Percentiles rank a stretch among this genome's conserved stretches.
Evolutionary conservation across 345 rosid genomes (phyloP).

Genomic region (Linum lewisii): DNA sequence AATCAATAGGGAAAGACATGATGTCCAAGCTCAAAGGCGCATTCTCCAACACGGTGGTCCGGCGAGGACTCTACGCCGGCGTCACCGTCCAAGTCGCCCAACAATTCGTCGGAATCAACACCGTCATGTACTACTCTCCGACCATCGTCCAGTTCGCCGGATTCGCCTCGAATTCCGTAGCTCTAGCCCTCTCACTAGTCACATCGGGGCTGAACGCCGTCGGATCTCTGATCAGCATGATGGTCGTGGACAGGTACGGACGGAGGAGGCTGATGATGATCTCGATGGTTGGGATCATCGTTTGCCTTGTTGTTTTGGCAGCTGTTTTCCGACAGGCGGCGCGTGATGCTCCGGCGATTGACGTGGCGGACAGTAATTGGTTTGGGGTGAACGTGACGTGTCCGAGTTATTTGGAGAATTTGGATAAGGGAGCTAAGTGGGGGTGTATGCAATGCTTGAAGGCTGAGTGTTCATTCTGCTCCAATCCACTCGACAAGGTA

Average conservation of each 20-base stretch:
- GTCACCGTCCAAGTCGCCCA: constrained; percentile 81
- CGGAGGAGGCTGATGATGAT: constrained; percentile 71
- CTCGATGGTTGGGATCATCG: constrained; percentile 61
- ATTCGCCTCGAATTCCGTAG: constrained; percentile 67
- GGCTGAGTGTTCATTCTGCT: constrained; percentile 51
- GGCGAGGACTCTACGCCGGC: constrained; percentile 79
- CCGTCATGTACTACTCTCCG: constrained; percentile 84
- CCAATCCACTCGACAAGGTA: constrained; percentile 29
- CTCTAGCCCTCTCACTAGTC: constrained; percentile 70
- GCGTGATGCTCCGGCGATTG: constrained; percentile 37
- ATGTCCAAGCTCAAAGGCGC: constrained; percentile 61
- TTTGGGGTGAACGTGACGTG: constrained; percentile 62
- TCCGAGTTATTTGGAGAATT: constrained; percentile 22
- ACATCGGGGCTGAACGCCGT: constrained; percentile 77
- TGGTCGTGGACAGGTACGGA: constrained; percentile 66
- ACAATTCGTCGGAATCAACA: constrained; percentile 85
- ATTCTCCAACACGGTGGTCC: constrained; percentile 27
- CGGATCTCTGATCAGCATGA: constrained; percentile 72
- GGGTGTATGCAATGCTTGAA: constrained; percentile 61
- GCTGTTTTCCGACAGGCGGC: constrained; percentile 52
- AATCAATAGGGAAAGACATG: constrained; percentile 31
- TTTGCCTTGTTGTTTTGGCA: constrained; percentile 40
- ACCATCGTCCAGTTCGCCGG: constrained; percentile 86
- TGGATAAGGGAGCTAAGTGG: constrained; percentile 30
- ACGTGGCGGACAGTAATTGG: constrained; percentile 20